Evolutionary conservation across 495 filamentous ascomycete species (phyloP).

Genomic region (Xanthoparmelia taractica): DNA sequence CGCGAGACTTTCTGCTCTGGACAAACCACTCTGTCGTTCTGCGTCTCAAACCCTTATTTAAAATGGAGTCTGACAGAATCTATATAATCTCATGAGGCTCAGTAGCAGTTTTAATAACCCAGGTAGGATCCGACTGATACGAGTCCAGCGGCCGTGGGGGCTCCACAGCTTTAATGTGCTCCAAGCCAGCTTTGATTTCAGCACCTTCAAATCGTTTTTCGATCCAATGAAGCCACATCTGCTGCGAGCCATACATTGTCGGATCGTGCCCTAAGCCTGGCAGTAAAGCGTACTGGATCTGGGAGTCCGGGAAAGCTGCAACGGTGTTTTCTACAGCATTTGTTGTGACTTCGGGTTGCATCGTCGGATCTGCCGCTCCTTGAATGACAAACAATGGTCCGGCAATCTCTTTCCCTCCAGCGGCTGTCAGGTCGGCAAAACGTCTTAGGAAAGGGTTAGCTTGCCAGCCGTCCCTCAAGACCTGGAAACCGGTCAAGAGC

Average conservation of each 20-base stretch:
- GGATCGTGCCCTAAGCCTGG: conserved; percentile 32
- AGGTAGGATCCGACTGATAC: no score
- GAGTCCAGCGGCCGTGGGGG: no score
- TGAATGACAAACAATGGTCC: conserved; percentile 40
- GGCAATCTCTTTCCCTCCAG: conserved; percentile 29
- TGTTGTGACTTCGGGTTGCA: conserved; percentile 20
- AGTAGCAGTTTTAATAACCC: no score
- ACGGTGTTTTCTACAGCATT: conserved; percentile 29
- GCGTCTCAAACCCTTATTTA: no score
- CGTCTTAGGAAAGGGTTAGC: conserved; percentile 16
- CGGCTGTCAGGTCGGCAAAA: conserved; percentile 9
- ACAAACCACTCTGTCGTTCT: no score
- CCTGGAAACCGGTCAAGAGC: no score
- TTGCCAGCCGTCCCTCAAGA: background rate
- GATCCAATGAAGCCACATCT: conserved; percentile 37
- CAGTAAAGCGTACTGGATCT: conserved; percentile 29
- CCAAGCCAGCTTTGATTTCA: no score
- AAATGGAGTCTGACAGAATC: no score
- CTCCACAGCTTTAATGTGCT: no score
- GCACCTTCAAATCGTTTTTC: conserved; percentile 30
- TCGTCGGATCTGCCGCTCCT: conserved; percentile 30
- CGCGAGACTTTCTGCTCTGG: no score
- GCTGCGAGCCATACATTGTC: conserved; percentile 28
- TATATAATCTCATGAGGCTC: no score
- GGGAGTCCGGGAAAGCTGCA: conserved; percentile 15